Percentiles rank a stretch among this genome's conserved stretches.
phyloP scores from a whole-genome alignment of 768 basidiomycete genomes.

The Atractiella rhizophila region DNA sequence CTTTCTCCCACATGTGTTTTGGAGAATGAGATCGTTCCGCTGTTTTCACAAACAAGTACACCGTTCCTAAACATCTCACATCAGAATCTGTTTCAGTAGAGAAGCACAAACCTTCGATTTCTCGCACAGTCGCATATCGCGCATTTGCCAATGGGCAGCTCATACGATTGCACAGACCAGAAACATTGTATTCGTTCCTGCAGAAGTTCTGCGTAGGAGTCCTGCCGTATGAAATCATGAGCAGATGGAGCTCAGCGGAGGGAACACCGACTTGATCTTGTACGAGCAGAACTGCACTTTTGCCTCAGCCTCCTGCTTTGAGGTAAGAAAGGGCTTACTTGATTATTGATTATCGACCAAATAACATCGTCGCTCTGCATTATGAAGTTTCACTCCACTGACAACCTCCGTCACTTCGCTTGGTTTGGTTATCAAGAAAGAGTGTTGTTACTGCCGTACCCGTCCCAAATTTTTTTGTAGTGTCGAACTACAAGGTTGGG shows the following conservation, averaged over 20 bases:
- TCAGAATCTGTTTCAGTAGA: background rate
- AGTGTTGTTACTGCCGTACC: background rate
- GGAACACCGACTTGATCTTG: conserved; percentile 72
- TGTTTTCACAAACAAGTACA: conserved; percentile 91
- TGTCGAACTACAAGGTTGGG: background rate
- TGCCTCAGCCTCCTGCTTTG: background rate
- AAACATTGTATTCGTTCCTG: conserved; percentile 93
- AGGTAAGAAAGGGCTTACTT: conserved; percentile 10
- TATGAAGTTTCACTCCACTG: background rate
- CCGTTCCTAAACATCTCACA: conserved; percentile 29
- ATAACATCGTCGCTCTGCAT: conserved; percentile 69
- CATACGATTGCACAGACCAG: conserved; percentile 78
- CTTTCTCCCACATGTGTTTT: conserved; percentile 90
- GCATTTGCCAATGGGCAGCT: conserved; percentile 97
- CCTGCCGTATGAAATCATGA: conserved; percentile 24
- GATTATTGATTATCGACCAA: conserved; percentile 73
- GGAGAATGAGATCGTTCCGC: conserved; percentile 92
- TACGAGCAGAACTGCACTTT: conserved; percentile 57
- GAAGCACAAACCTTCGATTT: conserved; percentile 49
- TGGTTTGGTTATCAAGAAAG: background rate
- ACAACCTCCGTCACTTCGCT: background rate
- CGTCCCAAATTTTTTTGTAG: background rate
- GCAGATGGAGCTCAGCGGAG: background rate
- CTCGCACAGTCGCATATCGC: conserved; percentile 88
- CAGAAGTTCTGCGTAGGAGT: conserved; percentile 94